Evolutionary conservation across 495 filamentous ascomycete genomes (phyloP).

Genomic region (Penicillium riverlandense): DNA sequence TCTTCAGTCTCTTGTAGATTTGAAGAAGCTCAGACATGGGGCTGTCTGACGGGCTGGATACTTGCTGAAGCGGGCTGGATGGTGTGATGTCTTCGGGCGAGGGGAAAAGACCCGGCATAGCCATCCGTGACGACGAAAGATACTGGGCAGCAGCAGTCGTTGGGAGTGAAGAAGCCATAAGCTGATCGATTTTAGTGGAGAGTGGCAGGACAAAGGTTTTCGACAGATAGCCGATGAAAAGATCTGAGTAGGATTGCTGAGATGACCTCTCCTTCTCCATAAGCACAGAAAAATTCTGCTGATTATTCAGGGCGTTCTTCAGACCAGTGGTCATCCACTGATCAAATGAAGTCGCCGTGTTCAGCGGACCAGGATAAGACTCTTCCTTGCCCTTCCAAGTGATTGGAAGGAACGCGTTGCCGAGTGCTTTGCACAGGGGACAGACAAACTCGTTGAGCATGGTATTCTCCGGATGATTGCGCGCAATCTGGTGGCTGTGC

Average conservation of each 20-base stretch:
- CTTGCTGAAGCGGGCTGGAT: slow-evolving; percentile 27
- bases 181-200: slow-evolving; percentile 48
- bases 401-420: slow-evolving; percentile 91
- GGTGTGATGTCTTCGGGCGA: slow-evolving; percentile 24
- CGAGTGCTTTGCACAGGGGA: slow-evolving; percentile 95
- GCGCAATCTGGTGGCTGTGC: slow-evolving; percentile 84
- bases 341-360: slow-evolving; percentile 51
- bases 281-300: slow-evolving; percentile 29
- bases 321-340: slow-evolving; percentile 39
- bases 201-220: slow-evolving; percentile 54
- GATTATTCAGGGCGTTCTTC: slow-evolving; percentile 23
- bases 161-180: slow-evolving; percentile 25
- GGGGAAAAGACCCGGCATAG: slow-evolving; percentile 44
- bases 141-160: slow-evolving; percentile 18
- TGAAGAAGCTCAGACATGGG: slow-evolving; percentile 65
- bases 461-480: slow-evolving; percentile 79
- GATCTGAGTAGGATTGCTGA: slow-evolving; percentile 40
- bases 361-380: slow-evolving; percentile 61
- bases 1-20: slow-evolving; percentile 72
- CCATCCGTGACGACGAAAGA: slow-evolving; percentile 23
- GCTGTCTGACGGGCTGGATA: slow-evolving; percentile 27
- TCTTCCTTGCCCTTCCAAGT: slow-evolving; percentile 92
- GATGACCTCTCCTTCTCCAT: slow-evolving; percentile 33
- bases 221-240: slow-evolving; percentile 58
- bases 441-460: slow-evolving; percentile 84